Evolutionary conservation across 208 protist species (phyloP).

Genomic region (Leishmania arabica): DNA sequence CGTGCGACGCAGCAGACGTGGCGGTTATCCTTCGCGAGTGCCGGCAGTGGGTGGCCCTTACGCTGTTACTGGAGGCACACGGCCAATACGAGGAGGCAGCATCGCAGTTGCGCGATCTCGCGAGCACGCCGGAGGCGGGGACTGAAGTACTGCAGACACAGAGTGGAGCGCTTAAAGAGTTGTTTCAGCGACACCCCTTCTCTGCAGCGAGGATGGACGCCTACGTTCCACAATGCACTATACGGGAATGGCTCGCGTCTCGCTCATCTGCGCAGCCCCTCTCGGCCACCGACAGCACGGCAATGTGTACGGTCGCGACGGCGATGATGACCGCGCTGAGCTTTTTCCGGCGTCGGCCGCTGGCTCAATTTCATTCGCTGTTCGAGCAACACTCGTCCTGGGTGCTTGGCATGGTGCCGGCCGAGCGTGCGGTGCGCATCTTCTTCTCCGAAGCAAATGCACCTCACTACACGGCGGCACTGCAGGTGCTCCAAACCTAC

Average conservation of each 20-base stretch:
- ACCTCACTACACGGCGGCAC: conserved; percentile 2
- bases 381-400: conserved; percentile 25
- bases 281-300: neutral
- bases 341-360: conserved; percentile 22
- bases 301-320: neutral
- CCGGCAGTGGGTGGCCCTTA: conserved; percentile 59
- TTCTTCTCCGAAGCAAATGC: conserved; percentile 28
- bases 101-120: conserved; percentile 23
- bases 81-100: conserved; percentile 28
- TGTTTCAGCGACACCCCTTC: conserved; percentile 1
- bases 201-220: neutral
- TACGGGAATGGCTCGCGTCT: conserved; percentile 6
- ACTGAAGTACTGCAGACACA: neutral
- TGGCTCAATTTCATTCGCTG: conserved; percentile 7
- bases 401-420: conserved; percentile 21
- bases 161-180: neutral
- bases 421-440: conserved; percentile 10
- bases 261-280: neutral
- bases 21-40: conserved; percentile 38
- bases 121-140: neutral
- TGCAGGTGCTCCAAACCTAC: conserved; percentile 23
- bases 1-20: conserved; percentile 35
- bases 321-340: conserved; percentile 12
- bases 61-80: conserved; percentile 33
- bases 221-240: conserved; percentile 14